Conservation (phyloP, 768 basidiomycete species). For the Polyporus arcularius region DNA sequence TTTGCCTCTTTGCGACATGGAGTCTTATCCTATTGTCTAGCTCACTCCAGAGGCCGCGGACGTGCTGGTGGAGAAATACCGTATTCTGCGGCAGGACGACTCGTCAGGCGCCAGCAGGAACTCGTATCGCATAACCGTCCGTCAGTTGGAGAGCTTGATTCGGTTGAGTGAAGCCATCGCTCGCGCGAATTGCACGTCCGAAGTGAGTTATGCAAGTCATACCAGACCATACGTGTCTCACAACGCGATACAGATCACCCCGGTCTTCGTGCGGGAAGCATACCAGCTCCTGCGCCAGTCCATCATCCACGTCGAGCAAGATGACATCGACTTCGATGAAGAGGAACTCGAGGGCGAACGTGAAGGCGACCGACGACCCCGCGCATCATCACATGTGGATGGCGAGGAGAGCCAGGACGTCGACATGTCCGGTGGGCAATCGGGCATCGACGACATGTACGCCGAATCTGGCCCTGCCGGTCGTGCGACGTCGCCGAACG, state of each 20-base stretch:
- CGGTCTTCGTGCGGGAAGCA: slow-evolving; percentile 93
- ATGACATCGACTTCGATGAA: slow-evolving; percentile 97
- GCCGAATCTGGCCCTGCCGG: slow-evolving; percentile 25
- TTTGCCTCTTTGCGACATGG: not conserved
- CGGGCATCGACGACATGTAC: slow-evolving; percentile 47
- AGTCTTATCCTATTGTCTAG: slow-evolving; percentile 41
- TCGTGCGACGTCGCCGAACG: slow-evolving; percentile 24
- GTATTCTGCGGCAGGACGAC: slow-evolving; percentile 90
- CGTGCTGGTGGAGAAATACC: slow-evolving; percentile 93
- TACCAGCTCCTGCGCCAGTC: slow-evolving; percentile 93
- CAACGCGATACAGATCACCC: slow-evolving; percentile 66
- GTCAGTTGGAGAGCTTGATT: slow-evolving; percentile 98
- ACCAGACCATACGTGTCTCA: not conserved
- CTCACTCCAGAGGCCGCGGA: slow-evolving; percentile 92
- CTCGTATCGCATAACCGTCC: slow-evolving; percentile 96
- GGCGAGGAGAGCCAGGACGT: slow-evolving; percentile 57
- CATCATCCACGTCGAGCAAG: slow-evolving; percentile 99
- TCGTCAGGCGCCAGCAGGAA: slow-evolving; percentile 84
- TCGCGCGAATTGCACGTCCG: slow-evolving; percentile 92
- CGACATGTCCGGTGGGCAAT: slow-evolving; percentile 65
- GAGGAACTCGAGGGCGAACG: slow-evolving; percentile 71
- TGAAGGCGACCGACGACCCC: slow-evolving; percentile 36
- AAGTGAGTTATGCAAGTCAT: slow-evolving; percentile 48
- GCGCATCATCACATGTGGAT: slow-evolving; percentile 30
- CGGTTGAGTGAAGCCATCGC: slow-evolving; percentile 97